Conservation (phyloP, 192 early-diverging fungal species). For the Coemansia sp. region DNA sequence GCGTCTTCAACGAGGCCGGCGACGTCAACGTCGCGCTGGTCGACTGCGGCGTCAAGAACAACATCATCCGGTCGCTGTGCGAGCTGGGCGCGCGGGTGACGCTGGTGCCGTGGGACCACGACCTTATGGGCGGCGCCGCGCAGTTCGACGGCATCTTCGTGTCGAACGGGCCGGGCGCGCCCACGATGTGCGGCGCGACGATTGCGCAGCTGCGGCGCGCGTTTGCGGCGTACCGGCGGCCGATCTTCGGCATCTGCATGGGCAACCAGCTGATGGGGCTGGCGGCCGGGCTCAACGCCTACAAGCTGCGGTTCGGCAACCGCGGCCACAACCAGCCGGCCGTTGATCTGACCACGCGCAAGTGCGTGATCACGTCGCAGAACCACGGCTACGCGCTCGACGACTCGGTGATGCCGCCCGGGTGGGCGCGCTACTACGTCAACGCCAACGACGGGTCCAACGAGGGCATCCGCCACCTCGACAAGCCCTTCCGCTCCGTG, state of each 20-base stretch:
- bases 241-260: conserved; percentile 98
- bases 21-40: conserved; percentile 78
- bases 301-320: conserved; percentile 94
- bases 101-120: conserved; percentile 88
- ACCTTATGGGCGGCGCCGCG: conserved; percentile 61
- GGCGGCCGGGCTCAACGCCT: conserved; percentile 81
- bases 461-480: conserved; percentile 83
- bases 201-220: conserved; percentile 71
- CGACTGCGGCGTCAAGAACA: conserved; percentile 93
- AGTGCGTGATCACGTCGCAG: conserved; percentile 92
- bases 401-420: conserved; percentile 63
- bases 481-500: conserved; percentile 75
- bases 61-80: conserved; percentile 85
- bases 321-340: conserved; percentile 97
- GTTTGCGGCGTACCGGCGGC: conserved; percentile 60
- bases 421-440: conserved; percentile 86
- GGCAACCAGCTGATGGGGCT: conserved; percentile 91
- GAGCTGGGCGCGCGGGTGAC: conserved; percentile 78
- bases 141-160: conserved; percentile 88
- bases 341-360: conserved; percentile 70
- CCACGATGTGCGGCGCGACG: conserved; percentile 65
- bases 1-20: conserved; percentile 74
- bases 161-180: conserved; percentile 92
- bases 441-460: conserved; percentile 97
- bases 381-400: conserved; percentile 91